Base-by-base conservation (phyloP, 768 basidiomycete species). In the Podaxis carcinomalis region DNA sequence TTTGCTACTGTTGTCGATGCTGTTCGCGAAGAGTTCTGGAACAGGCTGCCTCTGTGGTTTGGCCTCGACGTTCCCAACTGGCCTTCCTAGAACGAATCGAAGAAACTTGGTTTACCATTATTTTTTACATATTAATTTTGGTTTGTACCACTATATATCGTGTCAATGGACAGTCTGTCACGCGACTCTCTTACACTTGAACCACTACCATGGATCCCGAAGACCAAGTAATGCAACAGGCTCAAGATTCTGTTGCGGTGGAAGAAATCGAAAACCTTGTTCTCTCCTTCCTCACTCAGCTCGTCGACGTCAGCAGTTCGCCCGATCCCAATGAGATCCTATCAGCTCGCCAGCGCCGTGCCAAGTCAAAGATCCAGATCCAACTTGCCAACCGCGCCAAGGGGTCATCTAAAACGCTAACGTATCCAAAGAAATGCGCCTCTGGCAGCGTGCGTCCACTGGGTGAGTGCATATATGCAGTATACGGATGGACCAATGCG, bases 21-120 rank as follows among this genome's bases (percentile, higher is more conserved):
- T 47, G 81, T 84, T 47, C 74, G 88, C 55, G 80, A 83, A 62
- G 84, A 86, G 35, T 79, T 89, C 65, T 90, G 89, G 89, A 74
- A 75, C 56, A 80, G 77, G 57, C 68, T 90, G 19, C 88, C 89
- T 2, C 63, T 66, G 46, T 90, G 87, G 88, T 90, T 90, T 68
- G 82, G 80, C 32, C 72, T 88, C 63, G 78, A 84, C 44, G 23
- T 73, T 23, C 61, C 68, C 46, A 65, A 65, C 46, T 74, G 75
- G 74, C 70, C 72, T 23, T 51, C 42, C 9, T 59, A 39, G 37
- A 16, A 3, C 58, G 3, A 49, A 10, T 49, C 47, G n/a, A 42
- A 19, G 40, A 14, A 42, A 42, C 19, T n/a, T 46, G 55, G 51
- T 32, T 51, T 51, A 59, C 40, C n/a, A 40, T 53, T 49, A 47